Base-by-base conservation (phyloP, 371 early-diverging fungal genomes). In the Polyrhizophydium stewartii region DNA sequence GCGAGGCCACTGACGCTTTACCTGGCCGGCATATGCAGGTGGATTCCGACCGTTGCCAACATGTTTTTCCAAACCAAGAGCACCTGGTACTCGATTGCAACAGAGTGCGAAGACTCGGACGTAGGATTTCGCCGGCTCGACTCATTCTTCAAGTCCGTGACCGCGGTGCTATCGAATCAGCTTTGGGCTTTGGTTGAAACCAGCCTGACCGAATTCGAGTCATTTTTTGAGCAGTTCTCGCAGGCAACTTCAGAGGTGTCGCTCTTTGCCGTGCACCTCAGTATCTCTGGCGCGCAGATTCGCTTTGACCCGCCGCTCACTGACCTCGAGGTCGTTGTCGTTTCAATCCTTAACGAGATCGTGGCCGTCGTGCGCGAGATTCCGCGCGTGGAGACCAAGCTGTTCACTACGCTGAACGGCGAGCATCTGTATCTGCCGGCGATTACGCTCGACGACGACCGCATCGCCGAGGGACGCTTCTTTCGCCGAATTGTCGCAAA, bases 231-330 rank as follows among this genome's bases (percentile, higher is more conserved):
- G 12, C 69, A 75, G 52, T 78, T 78, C 60, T 52, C 60, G 22
- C 30, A 56, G 5, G 72, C 71, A 1, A 49, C 41, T 25, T 70
- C 71, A 7, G 78, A 76, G 2, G 51, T 63, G 5, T 72, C 77
- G 16, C 60, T 82, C 10, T 82, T 82, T 56, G 45, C 37, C 16
- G 78, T 83, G 13, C 63, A 73, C 7, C 64, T 83, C 2, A 65
- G 56, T 10, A 74, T 75, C n/a, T 50, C 74, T 17, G 79, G 77
- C 10, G 65, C 78, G 5, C 78, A 78, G 57, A 77, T 82, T 41
- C 70, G 78, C 6, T 82, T 82, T 65, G 82, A 83, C 35, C 84
- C 84, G 30, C 74, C 80, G 50, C 69, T 82, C 5, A 19, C 64
- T 22, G 84, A 83, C 32, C 62, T 83, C 30, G 84, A 83, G 56